Conservation (phyloP, 306 rosid genomes). For the Ormosia emarginata region DNA sequence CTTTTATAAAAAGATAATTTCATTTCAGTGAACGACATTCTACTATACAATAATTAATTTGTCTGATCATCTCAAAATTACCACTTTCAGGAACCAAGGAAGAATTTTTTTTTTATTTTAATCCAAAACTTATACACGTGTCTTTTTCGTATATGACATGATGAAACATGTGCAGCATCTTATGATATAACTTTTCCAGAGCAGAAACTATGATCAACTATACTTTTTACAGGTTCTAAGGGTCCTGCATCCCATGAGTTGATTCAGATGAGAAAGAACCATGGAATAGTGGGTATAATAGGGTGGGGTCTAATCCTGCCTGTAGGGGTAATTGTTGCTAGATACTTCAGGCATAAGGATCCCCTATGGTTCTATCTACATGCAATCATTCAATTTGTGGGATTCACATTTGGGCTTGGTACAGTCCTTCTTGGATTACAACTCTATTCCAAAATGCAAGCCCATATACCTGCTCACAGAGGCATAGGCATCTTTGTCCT, state of each 20-base stretch:
- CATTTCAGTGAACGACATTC: not conserved
- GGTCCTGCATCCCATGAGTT: slow-evolving; percentile 38
- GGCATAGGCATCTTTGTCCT: slow-evolving; percentile 85
- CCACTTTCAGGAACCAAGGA: not conserved
- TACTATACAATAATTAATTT: not conserved
- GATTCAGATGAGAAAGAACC: slow-evolving; percentile 66
- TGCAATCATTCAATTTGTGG: slow-evolving; percentile 69
- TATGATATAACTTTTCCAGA: not conserved
- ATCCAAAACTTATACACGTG: not conserved
- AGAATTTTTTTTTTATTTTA: not conserved
- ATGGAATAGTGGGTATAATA: slow-evolving; percentile 77
- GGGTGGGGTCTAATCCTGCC: slow-evolving; percentile 96
- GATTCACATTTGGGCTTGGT: slow-evolving; percentile 75
- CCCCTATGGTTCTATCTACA: slow-evolving; percentile 95
- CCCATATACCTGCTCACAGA: slow-evolving; percentile 73
- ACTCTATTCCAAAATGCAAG: slow-evolving; percentile 56
- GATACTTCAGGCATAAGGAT: slow-evolving; percentile 89
- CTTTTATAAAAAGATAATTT: not conserved
- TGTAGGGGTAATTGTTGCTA: slow-evolving; percentile 77
- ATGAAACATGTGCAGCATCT: not conserved
- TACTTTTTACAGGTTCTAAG: slow-evolving; percentile 43
- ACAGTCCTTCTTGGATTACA: slow-evolving; percentile 77
- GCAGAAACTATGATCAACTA: not conserved
- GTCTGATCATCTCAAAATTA: not conserved
- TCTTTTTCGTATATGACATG: not conserved